A percentile compares a stretch with the other conserved stretches of the same genome.
Evolutionary conservation across 2,329 filamentous ascomycete species (phyloP).

Genomic region (Huntiella moniliformis): DNA sequence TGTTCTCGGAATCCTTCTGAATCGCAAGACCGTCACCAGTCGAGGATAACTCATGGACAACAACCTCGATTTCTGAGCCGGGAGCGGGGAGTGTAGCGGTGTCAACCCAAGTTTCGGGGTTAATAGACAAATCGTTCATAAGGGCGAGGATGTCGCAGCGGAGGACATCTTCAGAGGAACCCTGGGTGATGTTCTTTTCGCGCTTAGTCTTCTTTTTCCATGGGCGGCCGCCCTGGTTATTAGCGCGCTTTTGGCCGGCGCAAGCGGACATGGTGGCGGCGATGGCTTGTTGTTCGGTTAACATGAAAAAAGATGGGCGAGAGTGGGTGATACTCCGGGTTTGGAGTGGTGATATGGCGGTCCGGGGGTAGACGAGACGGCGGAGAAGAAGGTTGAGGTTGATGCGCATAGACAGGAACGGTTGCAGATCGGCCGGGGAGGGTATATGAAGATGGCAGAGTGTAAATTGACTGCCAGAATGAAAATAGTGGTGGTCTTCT

Average conservation of each 20-base stretch:
- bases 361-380: not conserved
- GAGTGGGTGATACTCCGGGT: too few species aligned
- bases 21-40: constrained; percentile 80
- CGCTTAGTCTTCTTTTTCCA: constrained; percentile 30
- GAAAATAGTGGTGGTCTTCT: too few species aligned
- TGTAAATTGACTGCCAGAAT: too few species aligned
- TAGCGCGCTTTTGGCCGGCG: constrained; percentile 9
- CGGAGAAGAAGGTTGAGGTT: not conserved
- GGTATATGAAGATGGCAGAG: too few species aligned
- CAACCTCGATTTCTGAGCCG: constrained; percentile 61
- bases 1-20: constrained; percentile 29
- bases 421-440: too few species aligned
- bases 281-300: not conserved
- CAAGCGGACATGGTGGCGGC: not conserved
- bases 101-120: constrained; percentile 17
- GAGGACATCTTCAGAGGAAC: constrained; percentile 48
- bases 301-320: too few species aligned
- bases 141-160: constrained; percentile 41
- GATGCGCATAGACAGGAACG: constrained; percentile 2
- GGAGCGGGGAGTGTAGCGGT: constrained; percentile 35
- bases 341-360: too few species aligned
- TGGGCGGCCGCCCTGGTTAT: constrained; percentile 10
- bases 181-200: constrained; percentile 40
- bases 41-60: constrained; percentile 68
- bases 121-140: constrained; percentile 22